Evolutionary conservation across 2,329 filamentous ascomycete species (phyloP), one percentile per base, ranked within the genome.

Genomic region (Fusarium anguioides): DNA sequence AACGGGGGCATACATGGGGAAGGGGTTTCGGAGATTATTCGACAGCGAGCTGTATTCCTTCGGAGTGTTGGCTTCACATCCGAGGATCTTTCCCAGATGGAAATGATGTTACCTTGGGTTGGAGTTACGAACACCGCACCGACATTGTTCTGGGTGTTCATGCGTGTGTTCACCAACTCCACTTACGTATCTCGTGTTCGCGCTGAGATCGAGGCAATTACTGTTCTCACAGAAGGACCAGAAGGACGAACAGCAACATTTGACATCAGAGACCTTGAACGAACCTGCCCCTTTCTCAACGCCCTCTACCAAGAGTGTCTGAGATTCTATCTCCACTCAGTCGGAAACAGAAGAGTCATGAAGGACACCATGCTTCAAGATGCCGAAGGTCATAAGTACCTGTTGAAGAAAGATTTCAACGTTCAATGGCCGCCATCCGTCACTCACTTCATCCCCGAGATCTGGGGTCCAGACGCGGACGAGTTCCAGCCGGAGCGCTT

Each of bases 241-340:
- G n/a, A 26, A 2, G 50, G 50, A 4, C 59, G 53, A 20, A 46
- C 36, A 4, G 74, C 66, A 9, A 73, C 62, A 1, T 69, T 84
- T 9, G 74, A 80, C 35, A 73, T 77, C 36, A 67, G 63, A 2
- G 64, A 66, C 4, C 68, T 85, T 8, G 76, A 79, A 40, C 71
- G 78, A 9, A 46, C 68, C 2, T 83, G 80, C 53, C 80, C 81
- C 0, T 72, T 83, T 5, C 68, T 85, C 18, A 72, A 78, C 24
- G 79, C 80, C 9, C 75, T 75, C 9, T 83, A 79, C 63, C 79
- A 79, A 41, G 83, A 86, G 66, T 76, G 75, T 1, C 69, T 84
- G 29, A 79, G 83, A 17, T 40, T 82, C 2, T 75, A 74, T 36
- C 75, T 79, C 11, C 76, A 78, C 8, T 72, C 76, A 17, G 68